These are phyloP conservation scores for Radiomyces spectabilis DNA, from an alignment of 192 early-diverging fungal species.

Conservation along the genomic window DNA sequence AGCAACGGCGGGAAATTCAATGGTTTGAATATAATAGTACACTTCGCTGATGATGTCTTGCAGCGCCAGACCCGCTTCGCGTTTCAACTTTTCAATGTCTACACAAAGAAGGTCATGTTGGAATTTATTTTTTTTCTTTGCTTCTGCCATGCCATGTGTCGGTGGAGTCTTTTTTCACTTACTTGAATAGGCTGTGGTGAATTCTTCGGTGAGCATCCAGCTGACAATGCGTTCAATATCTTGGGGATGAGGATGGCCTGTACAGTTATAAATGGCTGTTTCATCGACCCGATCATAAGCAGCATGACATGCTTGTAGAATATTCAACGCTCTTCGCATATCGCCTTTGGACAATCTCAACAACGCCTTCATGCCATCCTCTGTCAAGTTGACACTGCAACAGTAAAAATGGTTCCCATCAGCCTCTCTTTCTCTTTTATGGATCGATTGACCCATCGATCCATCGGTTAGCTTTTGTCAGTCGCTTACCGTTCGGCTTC, in stretches of 20 bases:
- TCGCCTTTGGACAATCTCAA: constrained; percentile 86
- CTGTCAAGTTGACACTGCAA: constrained; percentile 65
- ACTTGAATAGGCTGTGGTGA: constrained; percentile 64
- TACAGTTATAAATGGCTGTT: constrained; percentile 84
- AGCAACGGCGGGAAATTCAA: constrained; percentile 70
- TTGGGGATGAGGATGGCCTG: constrained; percentile 80
- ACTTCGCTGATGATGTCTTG: constrained; percentile 87
- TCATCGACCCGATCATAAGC: constrained; percentile 72
- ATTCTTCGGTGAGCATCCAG: constrained; percentile 84
- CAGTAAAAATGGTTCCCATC: too few relatives aligned
- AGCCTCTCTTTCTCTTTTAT: too few relatives aligned
- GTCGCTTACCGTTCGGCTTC: constrained; percentile 52
- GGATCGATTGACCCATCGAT: too few relatives aligned
- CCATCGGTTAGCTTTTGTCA: constrained; percentile 5
- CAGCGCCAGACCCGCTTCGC: constrained; percentile 82
- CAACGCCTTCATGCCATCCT: constrained; percentile 74
- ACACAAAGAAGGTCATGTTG: background rate
- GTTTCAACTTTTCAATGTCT: constrained; percentile 72
- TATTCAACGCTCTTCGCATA: constrained; percentile 95
- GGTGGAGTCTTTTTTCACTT: too few relatives aligned
- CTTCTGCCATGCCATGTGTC: too few relatives aligned
- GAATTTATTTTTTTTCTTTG: background rate
- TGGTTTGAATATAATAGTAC: constrained; percentile 47
- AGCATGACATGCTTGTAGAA: constrained; percentile 89
- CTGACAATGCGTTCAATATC: constrained; percentile 74